A percentile compares a stretch with the other conserved stretches of the same genome.
Evolutionary conservation across 768 basidiomycete species (phyloP).

Genomic region (Porphyrellus cyaneotinctus): DNA sequence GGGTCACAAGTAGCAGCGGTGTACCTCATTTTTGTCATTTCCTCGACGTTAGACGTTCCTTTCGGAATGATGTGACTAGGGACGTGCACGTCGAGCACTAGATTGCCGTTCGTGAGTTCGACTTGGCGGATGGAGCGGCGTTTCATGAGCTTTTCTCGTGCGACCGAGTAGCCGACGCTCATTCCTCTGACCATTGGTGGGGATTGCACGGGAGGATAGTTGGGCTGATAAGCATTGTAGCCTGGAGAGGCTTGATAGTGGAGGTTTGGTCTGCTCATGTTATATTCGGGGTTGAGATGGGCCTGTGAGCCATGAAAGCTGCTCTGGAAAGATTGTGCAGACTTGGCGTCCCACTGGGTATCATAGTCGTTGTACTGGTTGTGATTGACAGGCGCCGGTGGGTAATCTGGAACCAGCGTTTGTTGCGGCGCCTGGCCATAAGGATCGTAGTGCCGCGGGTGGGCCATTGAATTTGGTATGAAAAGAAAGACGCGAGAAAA

Average conservation of each 20-base stretch:
- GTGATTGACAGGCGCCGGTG: constrained; percentile 25
- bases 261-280: constrained; percentile 46
- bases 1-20: constrained; percentile 89
- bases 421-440: constrained; percentile 33
- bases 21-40: constrained; percentile 82
- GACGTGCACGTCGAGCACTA: constrained; percentile 80
- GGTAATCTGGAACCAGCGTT: constrained; percentile 35
- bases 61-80: constrained; percentile 76
- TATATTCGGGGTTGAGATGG: constrained; percentile 62
- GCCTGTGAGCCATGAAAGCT: constrained; percentile 61
- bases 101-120: constrained; percentile 75
- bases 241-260: constrained; percentile 40
- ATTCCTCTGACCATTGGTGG: constrained; percentile 46
- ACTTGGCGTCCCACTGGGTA: constrained; percentile 47
- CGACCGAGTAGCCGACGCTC: constrained; percentile 59
- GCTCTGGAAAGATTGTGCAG: constrained; percentile 60
- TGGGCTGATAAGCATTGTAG: constrained; percentile 38
- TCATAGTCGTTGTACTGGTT: constrained; percentile 45
- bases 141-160: constrained; percentile 79
- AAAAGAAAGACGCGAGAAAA: background rate
- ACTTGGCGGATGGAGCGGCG: constrained; percentile 76
- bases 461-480: constrained; percentile 48
- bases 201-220: constrained; percentile 59
- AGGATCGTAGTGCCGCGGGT: constrained; percentile 50
- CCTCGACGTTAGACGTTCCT: constrained; percentile 57